Evolutionary conservation across 768 basidiomycete species (phyloP), one percentile per base, ranked within the genome.

Genomic region (Rhizopogon vinicolor): DNA sequence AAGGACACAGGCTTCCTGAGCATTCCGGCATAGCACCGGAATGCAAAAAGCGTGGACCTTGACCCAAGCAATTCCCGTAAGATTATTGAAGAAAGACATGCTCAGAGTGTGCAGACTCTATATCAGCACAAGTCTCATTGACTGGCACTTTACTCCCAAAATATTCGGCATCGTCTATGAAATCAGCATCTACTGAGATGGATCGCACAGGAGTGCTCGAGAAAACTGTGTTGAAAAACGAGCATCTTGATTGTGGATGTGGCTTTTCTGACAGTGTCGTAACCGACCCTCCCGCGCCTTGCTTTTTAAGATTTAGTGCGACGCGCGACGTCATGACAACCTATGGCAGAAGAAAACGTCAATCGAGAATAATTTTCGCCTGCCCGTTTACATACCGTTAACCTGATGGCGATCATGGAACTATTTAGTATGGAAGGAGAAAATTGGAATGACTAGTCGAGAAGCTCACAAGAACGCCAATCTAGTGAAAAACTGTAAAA

Each of bases 361-460:
- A 52, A 22, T 49, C 41, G 5, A 50, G 44, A 13, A 22, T 22
- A 4, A 16, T 22, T 22, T 42, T 22, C 1, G 33, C 33, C 14
- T 49, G 41, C 3, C 25, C 8, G 7, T 52, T 12, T 3, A 25
- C 53, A 35, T 35, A 63, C 25, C 29, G 31, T 43, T 2, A 50
- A 37, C 39, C 49, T 35, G 28, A 14, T 7, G 45, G 33, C 10
- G 35, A 70, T 72, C 67, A 54, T 77, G 75, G n/a, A 31, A 3
- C 74, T 60, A 42, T 77, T 71, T 53, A 77, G 75, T 13, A 75
- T 53, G 13, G 66, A 63, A 76, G 75, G 59, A 25, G 4, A 25
- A 25, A 25, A 25, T 25, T 25, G 29, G 37, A 8, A 28, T 29
- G 14, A 18, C 14, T n/a, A 2, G 18, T n/a, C 13, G 28, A 28